Base-by-base conservation (phyloP, 2,329 filamentous ascomycete species). In the Dactylellina cionopaga region DNA sequence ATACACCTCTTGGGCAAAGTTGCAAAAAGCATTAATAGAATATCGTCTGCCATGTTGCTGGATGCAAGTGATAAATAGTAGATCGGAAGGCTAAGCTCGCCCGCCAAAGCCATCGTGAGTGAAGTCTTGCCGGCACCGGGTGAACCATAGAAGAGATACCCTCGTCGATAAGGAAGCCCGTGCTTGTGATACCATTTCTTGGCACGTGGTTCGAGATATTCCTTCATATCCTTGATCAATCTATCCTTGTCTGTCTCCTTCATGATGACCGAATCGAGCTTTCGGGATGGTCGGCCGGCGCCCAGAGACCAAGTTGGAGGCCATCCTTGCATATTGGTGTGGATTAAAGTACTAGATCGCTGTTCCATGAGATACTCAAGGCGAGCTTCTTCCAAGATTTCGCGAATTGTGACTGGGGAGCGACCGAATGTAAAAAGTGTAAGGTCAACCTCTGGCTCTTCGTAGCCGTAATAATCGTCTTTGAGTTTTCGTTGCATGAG, bases 141-240 rank as follows among this genome's bases (percentile, higher is more conserved):
- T 0, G 89, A 89, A 0, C 91, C 91, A 76, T 92, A 85, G 75
- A 94, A 91, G 0, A 94, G 84, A 76, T 93, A 94, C 0, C 91
- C 92, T 27, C 91, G 82, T 0, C 91, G 84, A 56, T 93, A 88
- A 0, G 90, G 90, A 27, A 94, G 91, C 0, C 91, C 91, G 1
- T 90, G 84, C 49, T 87, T 87, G 0, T 89, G 87, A 77, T 94
- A 94, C 89, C 90, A 94, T 7, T 84, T 83, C 0, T 87, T 86
- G 0, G 88, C 91, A 0, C 84, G 82, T 0, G 90, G 90, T 59
- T 92, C 87, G 0, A 95, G 83, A 74, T 92, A 94, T 76, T 92
- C 90, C 75, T 91, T 90, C 77, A 94, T 89, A 76, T 95, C 91
- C 24, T 82, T 82, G 7, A 93, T 80, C 2, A 94, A 83, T 29